Percentiles rank a stretch among this genome's conserved stretches.
Evolutionary conservation across 192 early-diverging fungal species (phyloP).

Genomic region (Nowakowskiella sp.): DNA sequence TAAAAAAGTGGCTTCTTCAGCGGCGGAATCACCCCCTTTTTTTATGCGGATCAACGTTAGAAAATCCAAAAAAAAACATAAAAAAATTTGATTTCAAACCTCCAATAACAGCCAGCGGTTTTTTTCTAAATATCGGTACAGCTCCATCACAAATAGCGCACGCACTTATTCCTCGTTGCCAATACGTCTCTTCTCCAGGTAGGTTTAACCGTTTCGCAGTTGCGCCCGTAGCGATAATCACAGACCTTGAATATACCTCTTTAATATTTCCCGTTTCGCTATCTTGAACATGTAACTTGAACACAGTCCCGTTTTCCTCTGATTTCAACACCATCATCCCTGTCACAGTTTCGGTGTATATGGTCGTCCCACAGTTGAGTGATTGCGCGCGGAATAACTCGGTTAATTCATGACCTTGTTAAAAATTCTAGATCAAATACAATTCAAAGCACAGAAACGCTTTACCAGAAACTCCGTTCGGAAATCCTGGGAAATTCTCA

Average conservation of each 20-base stretch:
- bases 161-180: constrained; percentile 93
- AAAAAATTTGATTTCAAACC: too few species aligned
- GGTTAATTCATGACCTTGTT: neutral
- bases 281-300: too few species aligned
- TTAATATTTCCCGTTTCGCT: constrained; percentile 50
- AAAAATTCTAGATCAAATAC: constrained; percentile 61
- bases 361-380: constrained; percentile 75
- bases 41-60: too few species aligned
- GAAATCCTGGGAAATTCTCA: constrained; percentile 90
- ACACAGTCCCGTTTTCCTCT: constrained; percentile 68
- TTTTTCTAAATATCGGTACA: constrained; percentile 88
- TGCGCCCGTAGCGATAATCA: constrained; percentile 93
- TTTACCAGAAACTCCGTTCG: constrained; percentile 76
- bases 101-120: too few species aligned
- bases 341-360: constrained; percentile 84
- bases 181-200: constrained; percentile 83
- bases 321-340: constrained; percentile 85
- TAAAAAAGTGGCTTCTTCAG: constrained; percentile 90
- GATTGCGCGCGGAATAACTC: too few species aligned
- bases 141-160: constrained; percentile 98
- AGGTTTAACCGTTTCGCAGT: constrained; percentile 77
- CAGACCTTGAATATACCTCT: constrained; percentile 63
- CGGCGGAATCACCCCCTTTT: constrained; percentile 90
- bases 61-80: too few species aligned
- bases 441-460: too few species aligned